Conservation (phyloP, 192 early-diverging fungal genomes). For the Paraglomus brasilianum region DNA sequence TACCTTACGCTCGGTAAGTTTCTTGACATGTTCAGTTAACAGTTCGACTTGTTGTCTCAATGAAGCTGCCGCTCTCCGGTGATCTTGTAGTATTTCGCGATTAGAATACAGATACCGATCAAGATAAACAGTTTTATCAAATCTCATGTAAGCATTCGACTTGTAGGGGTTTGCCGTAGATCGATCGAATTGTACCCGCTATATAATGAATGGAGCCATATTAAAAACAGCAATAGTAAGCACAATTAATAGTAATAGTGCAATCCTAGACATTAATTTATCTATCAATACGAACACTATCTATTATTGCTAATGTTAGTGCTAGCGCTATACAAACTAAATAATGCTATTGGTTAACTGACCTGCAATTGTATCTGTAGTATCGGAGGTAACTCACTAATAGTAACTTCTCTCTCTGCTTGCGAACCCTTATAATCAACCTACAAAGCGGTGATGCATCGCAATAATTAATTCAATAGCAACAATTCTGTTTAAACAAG, state of each 20-base stretch:
- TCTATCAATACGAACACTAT: background rate
- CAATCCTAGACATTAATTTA: no score
- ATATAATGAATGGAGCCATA: background rate
- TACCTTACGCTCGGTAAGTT: conserved; percentile 30
- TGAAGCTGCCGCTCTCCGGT: conserved; percentile 27
- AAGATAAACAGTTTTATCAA: conserved; percentile 62
- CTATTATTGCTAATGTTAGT: background rate
- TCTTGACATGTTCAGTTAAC: conserved; percentile 32
- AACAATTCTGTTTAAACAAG: background rate
- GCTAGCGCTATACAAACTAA: background rate
- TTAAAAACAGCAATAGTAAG: background rate
- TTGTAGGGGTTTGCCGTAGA: conserved; percentile 59
- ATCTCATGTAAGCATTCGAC: conserved; percentile 62
- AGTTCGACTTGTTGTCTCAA: conserved; percentile 38
- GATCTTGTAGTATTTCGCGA: conserved; percentile 30
- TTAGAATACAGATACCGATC: conserved; percentile 52
- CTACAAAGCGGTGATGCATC: conserved; percentile 26
- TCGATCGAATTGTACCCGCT: conserved; percentile 69
- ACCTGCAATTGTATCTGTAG: conserved; percentile 67
- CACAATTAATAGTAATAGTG: no score
- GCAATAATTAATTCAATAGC: background rate
- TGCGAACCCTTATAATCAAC: conserved; percentile 36
- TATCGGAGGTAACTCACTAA: conserved; percentile 61
- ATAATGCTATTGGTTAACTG: background rate
- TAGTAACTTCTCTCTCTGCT: conserved; percentile 45